These are phyloP conservation scores for Diplogelasinospora grovesii DNA, from an alignment of 495 filamentous ascomycete genomes.

Conservation along the genomic window DNA sequence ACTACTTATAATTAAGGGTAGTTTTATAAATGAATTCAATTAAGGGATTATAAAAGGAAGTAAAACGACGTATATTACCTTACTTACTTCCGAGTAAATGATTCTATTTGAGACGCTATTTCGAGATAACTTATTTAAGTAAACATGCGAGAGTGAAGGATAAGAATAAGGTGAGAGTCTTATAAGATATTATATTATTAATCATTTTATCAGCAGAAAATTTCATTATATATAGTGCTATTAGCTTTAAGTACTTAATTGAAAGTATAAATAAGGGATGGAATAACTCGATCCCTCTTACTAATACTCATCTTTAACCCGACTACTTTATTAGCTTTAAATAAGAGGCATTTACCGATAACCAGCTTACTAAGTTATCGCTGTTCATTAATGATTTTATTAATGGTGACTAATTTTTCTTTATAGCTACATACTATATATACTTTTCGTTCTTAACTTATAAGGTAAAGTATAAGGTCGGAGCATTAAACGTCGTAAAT, in stretches of 20 bases:
- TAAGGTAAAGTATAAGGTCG: conserved; percentile 21
- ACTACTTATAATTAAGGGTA: conserved; percentile 30
- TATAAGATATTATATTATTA: conserved; percentile 29
- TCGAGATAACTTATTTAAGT: conserved; percentile 23
- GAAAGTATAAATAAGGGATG: conserved; percentile 39
- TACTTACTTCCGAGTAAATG: conserved; percentile 28
- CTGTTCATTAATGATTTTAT: conserved; percentile 24
- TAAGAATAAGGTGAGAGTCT: conserved; percentile 31
- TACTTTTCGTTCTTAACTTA: conserved; percentile 17
- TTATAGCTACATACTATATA: conserved; percentile 32
- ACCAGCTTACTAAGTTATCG: conserved; percentile 32
- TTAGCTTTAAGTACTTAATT: conserved; percentile 24
- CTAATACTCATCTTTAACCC: conserved; percentile 29
- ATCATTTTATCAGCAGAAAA: conserved; percentile 30
- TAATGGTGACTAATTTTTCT: conserved; percentile 19
- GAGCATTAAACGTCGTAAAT: conserved; percentile 18
- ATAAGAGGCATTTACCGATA: conserved; percentile 30
- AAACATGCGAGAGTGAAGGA: conserved; percentile 19
- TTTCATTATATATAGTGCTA: conserved; percentile 23
- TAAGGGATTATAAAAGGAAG: conserved; percentile 22
- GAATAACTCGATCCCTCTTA: conserved; percentile 26
- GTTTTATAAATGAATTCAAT: conserved; percentile 30
- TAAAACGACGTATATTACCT: conserved; percentile 16
- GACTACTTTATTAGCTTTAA: conserved; percentile 37
- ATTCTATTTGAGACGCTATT: conserved; percentile 31